Conservation (phyloP, 257 asterid species). For the Penstemon eatonii region DNA sequence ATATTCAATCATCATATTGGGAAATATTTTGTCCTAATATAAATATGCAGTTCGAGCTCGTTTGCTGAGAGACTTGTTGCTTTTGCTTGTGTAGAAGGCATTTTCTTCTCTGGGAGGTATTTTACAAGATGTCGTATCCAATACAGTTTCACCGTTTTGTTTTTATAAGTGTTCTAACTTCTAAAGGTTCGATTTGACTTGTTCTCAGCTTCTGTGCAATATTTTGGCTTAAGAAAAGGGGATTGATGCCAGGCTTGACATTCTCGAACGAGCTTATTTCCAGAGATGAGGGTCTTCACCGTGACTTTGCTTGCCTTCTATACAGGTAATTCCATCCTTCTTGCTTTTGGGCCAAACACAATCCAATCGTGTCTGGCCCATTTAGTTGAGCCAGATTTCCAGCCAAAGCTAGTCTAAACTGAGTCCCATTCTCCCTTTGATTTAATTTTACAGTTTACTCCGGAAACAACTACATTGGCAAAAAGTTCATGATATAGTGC, state of each 20-base stretch:
- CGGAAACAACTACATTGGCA: slow-evolving; percentile 49
- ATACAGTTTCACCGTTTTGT: background rate
- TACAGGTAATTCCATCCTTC: slow-evolving; percentile 41
- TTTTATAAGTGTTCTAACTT: background rate
- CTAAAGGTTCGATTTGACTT: slow-evolving; percentile 10
- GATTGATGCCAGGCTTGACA: slow-evolving; percentile 83
- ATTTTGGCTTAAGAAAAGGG: slow-evolving; percentile 83
- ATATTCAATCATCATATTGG: background rate
- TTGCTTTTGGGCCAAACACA: too few relatives aligned
- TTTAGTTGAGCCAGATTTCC: too few relatives aligned
- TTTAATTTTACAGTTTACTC: slow-evolving; percentile 46
- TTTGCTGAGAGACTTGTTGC: slow-evolving; percentile 85
- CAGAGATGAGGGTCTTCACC: slow-evolving; percentile 87
- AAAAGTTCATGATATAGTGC: slow-evolving; percentile 64
- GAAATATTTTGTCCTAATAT: background rate
- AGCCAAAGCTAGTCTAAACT: too few relatives aligned
- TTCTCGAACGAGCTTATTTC: slow-evolving; percentile 85
- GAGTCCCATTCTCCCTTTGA: background rate
- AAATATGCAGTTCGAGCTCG: slow-evolving; percentile 54
- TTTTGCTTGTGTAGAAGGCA: slow-evolving; percentile 85
- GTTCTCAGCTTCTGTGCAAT: slow-evolving; percentile 73
- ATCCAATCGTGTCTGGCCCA: too few relatives aligned
- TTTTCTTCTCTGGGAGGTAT: slow-evolving; percentile 86
- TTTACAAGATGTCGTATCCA: background rate
- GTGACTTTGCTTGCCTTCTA: slow-evolving; percentile 83